Evolutionary conservation across 768 basidiomycete genomes (phyloP).

Genomic region (Tricholoma furcatifolium): DNA sequence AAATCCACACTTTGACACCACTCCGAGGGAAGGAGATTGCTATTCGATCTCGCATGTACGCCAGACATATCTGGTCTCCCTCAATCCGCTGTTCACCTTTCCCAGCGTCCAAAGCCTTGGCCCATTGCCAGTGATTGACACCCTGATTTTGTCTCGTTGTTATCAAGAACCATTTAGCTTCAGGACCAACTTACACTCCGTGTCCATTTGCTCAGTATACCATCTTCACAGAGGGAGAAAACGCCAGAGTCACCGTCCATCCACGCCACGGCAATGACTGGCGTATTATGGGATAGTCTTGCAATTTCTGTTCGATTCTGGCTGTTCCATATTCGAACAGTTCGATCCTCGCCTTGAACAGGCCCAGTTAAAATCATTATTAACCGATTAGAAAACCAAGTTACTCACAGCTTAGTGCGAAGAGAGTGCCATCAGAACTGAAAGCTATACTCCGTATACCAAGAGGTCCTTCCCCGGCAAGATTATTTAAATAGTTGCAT

Average conservation of each 20-base stretch:
- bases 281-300: constrained; percentile 50
- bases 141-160: constrained; percentile 28
- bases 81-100: constrained; percentile 29
- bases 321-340: constrained; percentile 65
- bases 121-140: constrained; percentile 54
- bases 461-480: constrained; percentile 48
- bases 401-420: constrained; percentile 59
- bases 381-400: not conserved
- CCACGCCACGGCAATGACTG: constrained; percentile 54
- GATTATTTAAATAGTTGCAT: constrained; percentile 30
- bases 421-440: constrained; percentile 49
- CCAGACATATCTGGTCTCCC: constrained; percentile 48
- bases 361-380: constrained; percentile 2
- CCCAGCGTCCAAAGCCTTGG: constrained; percentile 52
- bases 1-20: constrained; percentile 67
- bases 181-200: constrained; percentile 39
- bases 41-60: constrained; percentile 54
- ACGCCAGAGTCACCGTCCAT: constrained; percentile 57
- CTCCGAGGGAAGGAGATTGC: constrained; percentile 59
- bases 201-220: constrained; percentile 59
- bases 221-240: constrained; percentile 56
- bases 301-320: constrained; percentile 48
- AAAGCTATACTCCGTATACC: constrained; percentile 49
- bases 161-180: not conserved
- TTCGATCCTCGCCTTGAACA: constrained; percentile 50